Evolutionary conservation across 805 yeast species (phyloP).

Genomic region (Saccharomycopsis microspora): DNA sequence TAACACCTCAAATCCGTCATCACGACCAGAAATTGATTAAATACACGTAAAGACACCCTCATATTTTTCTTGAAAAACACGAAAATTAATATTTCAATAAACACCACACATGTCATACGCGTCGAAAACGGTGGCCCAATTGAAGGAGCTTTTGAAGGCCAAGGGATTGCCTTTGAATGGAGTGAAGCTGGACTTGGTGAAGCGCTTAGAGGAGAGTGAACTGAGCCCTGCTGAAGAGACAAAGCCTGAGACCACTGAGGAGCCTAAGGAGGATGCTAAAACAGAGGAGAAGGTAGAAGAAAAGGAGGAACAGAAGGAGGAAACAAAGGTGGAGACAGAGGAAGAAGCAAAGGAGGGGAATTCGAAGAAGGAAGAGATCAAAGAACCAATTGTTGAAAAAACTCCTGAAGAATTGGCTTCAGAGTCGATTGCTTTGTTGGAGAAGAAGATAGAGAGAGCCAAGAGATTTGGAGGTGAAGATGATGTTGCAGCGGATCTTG

Average conservation of each 20-base stretch:
- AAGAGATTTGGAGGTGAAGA: conserved; percentile 62
- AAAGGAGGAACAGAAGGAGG: conserved; percentile 10
- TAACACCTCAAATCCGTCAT: no score
- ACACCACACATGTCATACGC: conserved; percentile 25
- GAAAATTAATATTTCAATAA: no score
- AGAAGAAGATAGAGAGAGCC: conserved; percentile 58
- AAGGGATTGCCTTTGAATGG: conserved; percentile 65
- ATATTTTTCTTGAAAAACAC: no score
- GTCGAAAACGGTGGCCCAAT: conserved; percentile 71
- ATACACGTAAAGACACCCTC: no score
- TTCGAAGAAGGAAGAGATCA: conserved; percentile 16
- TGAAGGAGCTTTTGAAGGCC: conserved; percentile 63
- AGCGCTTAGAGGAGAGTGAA: conserved; percentile 52
- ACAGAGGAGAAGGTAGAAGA: not conserved
- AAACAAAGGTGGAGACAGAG: conserved; percentile 14
- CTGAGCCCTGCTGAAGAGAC: conserved; percentile 16
- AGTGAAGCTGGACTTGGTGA: conserved; percentile 66
- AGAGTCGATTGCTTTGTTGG: conserved; percentile 55
- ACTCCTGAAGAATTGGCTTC: conserved; percentile 63
- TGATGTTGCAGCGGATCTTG: conserved; percentile 36
- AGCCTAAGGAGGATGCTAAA: conserved; percentile 6
- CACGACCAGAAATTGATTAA: no score
- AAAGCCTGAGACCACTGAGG: conserved; percentile 1
- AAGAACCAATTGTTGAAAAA: conserved; percentile 26
- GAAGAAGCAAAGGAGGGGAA: conserved; percentile 15